Evolutionary conservation across 1,284 basidiomycete species (phyloP).

Genomic region (Phellinidium pouzarii): DNA sequence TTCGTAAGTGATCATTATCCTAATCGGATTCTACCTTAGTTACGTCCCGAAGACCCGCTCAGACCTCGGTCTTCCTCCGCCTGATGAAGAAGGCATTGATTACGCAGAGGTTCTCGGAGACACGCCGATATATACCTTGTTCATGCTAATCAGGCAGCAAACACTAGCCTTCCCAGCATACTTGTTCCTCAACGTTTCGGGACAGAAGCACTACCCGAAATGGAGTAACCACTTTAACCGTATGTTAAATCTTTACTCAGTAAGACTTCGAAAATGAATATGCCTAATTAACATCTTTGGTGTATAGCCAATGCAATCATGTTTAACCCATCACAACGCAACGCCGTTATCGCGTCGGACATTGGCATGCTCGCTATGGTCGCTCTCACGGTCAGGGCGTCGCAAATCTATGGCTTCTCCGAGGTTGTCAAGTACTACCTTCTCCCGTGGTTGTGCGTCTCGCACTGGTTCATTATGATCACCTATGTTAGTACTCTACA

Average conservation of each 20-base stretch:
- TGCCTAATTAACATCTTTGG: background rate
- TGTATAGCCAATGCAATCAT: slow-evolving; percentile 44
- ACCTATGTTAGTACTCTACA: slow-evolving; percentile 30
- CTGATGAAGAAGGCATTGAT: slow-evolving; percentile 33
- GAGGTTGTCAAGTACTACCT: slow-evolving; percentile 48
- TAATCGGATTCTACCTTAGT: background rate
- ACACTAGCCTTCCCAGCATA: slow-evolving; percentile 23
- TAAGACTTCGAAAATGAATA: background rate
- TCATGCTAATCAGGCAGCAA: slow-evolving; percentile 26
- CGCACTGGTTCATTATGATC: slow-evolving; percentile 56
- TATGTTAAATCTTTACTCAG: slow-evolving; percentile 26
- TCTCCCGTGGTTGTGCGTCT: slow-evolving; percentile 50
- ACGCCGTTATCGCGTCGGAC: slow-evolving; percentile 49
- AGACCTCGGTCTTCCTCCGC: slow-evolving; percentile 42
- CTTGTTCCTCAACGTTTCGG: slow-evolving; percentile 55
- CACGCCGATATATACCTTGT: slow-evolving; percentile 51
- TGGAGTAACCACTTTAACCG: slow-evolving; percentile 56
- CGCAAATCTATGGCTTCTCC: slow-evolving; percentile 30
- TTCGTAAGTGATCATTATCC: background rate
- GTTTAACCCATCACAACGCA: slow-evolving; percentile 45
- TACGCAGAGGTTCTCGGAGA: slow-evolving; percentile 54
- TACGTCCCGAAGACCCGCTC: slow-evolving; percentile 46
- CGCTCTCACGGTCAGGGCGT: slow-evolving; percentile 32
- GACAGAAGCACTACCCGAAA: slow-evolving; percentile 61
- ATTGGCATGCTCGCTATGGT: slow-evolving; percentile 45